Evolutionary conservation across 2,329 filamentous ascomycete genomes (phyloP).

Genomic region (Aspergillus ochraceoroseus): DNA sequence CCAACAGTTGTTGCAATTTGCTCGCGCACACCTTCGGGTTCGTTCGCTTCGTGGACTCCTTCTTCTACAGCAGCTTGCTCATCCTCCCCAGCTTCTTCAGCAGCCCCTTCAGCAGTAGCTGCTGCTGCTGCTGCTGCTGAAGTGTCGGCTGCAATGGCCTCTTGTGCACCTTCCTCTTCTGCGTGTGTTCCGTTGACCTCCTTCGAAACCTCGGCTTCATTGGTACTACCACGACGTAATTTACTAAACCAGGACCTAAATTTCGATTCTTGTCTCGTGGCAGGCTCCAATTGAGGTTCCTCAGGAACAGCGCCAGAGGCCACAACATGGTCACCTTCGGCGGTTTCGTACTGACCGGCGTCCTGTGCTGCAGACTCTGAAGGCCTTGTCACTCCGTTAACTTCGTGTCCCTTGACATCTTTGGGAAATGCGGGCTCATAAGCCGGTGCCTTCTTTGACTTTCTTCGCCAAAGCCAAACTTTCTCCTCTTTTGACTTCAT

Average conservation of each 20-base stretch:
- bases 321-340: constrained; percentile 2
- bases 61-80: not conserved
- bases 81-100: constrained; percentile 1
- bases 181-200: constrained; percentile 2
- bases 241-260: constrained; percentile 36
- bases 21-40: not conserved
- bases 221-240: constrained; percentile 28
- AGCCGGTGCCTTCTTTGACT: constrained; percentile 22
- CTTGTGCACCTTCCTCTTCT: not conserved
- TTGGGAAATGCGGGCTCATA: constrained; percentile 15
- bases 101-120: not conserved
- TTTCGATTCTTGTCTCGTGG: constrained; percentile 27
- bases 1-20: not conserved
- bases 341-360: constrained; percentile 9
- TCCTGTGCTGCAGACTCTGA: constrained; percentile 2
- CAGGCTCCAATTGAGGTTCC: constrained; percentile 6
- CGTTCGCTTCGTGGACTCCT: not conserved
- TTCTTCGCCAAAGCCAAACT: constrained; percentile 27
- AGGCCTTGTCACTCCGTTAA: not conserved
- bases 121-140: not conserved
- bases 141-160: not conserved
- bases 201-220: constrained; percentile 15
- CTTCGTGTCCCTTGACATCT: constrained; percentile 3
- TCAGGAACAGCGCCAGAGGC: constrained; percentile 11
- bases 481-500: constrained; percentile 25